A percentile compares a stretch with the other conserved stretches of the same genome.
phyloP scores from a whole-genome alignment of 805 yeast genomes.

The Yarrowia bubula region DNA sequence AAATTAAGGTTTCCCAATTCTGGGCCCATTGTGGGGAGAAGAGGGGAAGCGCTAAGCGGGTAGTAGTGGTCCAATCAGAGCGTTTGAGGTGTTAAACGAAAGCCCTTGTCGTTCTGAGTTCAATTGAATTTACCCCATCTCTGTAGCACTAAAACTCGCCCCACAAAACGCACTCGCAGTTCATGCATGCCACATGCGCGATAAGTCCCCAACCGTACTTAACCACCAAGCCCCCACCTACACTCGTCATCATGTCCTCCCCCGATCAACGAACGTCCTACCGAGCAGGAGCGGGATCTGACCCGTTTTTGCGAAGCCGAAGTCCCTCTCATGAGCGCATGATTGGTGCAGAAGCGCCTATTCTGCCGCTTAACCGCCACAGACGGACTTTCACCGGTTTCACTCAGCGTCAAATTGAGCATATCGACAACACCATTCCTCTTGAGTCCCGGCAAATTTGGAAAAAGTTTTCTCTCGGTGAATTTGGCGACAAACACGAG shows the following conservation, averaged over 20 bases:
- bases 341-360: background rate
- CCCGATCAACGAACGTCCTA: constrained; percentile 5
- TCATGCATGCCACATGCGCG: too few species aligned
- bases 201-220: too few species aligned
- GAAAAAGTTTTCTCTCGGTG: constrained; percentile 63
- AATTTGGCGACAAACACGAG: constrained; percentile 49
- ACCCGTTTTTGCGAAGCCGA: constrained; percentile 10
- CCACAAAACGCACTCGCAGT: too few species aligned
- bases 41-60: background rate
- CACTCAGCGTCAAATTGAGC: constrained; percentile 82
- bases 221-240: too few species aligned
- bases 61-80: too few species aligned
- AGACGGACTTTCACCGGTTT: constrained; percentile 81
- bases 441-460: constrained; percentile 71
- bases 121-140: too few species aligned
- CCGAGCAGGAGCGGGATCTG: constrained; percentile 10
- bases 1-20: background rate
- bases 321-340: constrained; percentile 6
- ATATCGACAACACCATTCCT: constrained; percentile 80
- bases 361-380: constrained; percentile 31
- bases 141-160: too few species aligned
- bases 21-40: background rate
- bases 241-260: background rate
- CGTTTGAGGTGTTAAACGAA: too few species aligned
- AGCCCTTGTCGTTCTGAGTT: too few species aligned